Conservation (phyloP, 169 alveolate genomes). For the Perkinsus marinus region DNA sequence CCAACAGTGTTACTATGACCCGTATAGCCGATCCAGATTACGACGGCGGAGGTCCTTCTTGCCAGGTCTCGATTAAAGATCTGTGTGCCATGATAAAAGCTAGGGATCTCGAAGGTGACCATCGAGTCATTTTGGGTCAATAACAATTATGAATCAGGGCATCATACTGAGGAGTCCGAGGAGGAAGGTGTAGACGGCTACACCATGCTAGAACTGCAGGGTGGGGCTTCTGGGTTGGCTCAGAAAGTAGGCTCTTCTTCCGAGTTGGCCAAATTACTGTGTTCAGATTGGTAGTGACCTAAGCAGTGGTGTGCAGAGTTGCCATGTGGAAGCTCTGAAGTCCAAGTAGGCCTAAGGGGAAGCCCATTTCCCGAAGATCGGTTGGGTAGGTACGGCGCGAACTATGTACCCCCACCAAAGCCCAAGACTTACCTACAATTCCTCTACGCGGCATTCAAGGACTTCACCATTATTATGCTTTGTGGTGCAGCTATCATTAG, state of each 20-base stretch:
- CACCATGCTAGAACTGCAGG: neutral
- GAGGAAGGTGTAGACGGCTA: neutral
- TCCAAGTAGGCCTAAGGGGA: neutral
- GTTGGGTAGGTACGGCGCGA: neutral
- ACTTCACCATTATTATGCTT: neutral
- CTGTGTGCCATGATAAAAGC: neutral
- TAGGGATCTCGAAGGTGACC: neutral
- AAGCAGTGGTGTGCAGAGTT: neutral
- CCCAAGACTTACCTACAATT: neutral
- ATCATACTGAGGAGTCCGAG: neutral
- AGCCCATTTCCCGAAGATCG: neutral
- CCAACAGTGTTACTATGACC: neutral
- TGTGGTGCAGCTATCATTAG: neutral
- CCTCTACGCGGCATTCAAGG: neutral
- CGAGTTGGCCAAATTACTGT: neutral
- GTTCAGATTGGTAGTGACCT: neutral
- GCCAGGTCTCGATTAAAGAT: neutral
- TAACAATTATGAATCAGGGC: neutral
- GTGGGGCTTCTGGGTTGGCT: neutral
- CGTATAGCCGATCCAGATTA: no score
- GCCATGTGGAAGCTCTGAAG: neutral
- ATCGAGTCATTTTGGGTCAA: neutral
- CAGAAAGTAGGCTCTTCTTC: neutral
- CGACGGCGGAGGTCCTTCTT: neutral
- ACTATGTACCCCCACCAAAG: neutral